These are phyloP conservation scores for Fusarium stilboides DNA, from an alignment of 2,329 filamentous ascomycete genomes.

Conservation along the genomic window DNA sequence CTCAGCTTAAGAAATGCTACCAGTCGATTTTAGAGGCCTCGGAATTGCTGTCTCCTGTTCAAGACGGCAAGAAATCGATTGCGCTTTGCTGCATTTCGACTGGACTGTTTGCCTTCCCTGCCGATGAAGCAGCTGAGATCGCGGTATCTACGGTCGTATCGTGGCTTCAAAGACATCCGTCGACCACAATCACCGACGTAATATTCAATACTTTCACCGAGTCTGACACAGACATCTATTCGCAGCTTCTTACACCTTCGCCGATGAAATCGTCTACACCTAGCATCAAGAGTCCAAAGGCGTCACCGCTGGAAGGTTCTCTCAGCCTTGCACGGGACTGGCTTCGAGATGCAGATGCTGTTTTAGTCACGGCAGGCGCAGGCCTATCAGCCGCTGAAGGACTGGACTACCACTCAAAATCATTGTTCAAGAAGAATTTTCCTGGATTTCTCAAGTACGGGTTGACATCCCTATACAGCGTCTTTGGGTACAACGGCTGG, in stretches of 20 bases:
- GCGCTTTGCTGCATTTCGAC: conserved; percentile 47
- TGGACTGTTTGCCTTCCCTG: conserved; percentile 42
- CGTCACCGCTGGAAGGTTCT: neutral
- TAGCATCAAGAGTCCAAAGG: accelerated
- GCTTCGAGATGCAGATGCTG: conserved; percentile 39
- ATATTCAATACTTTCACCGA: conserved; percentile 45
- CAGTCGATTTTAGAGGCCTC: conserved; percentile 14
- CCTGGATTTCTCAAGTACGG: conserved; percentile 34
- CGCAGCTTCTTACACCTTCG: neutral
- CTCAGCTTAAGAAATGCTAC: conserved; percentile 37
- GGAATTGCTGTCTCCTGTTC: neutral
- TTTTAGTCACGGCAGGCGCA: conserved; percentile 43
- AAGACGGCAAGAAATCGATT: conserved; percentile 23
- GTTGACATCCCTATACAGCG: conserved; percentile 36
- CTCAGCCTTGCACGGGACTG: conserved; percentile 20
- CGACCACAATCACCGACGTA: conserved; percentile 37
- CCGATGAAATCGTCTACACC: accelerated
- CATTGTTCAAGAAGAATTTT: conserved; percentile 36
- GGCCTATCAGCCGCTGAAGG: conserved; percentile 44
- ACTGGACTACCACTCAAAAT: conserved; percentile 40
- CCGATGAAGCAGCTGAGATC: conserved; percentile 32
- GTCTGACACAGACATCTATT: conserved; percentile 36
- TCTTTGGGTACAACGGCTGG: conserved; percentile 39
- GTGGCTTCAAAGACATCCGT: conserved; percentile 27
- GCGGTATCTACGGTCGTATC: conserved; percentile 18